phyloP scores from a whole-genome alignment of 2,329 filamentous ascomycete genomes.

The Leptographium lundbergii region DNA sequence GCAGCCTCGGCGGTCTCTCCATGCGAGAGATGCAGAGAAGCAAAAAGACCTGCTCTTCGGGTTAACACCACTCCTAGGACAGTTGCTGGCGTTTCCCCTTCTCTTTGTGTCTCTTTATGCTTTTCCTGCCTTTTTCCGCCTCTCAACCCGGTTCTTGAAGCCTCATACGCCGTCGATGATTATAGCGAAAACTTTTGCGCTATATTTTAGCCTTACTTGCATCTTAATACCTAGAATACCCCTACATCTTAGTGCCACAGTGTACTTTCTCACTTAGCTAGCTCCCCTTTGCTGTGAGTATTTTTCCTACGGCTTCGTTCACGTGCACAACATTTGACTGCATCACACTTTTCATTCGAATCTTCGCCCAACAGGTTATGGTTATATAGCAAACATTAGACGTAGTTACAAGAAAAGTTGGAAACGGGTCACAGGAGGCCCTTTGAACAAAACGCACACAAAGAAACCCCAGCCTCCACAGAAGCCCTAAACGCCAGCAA shows the following conservation, averaged over 20 bases:
- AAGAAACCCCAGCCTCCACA: not conserved
- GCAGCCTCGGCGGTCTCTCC: not conserved
- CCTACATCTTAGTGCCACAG: not conserved
- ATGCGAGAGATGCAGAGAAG: not conserved
- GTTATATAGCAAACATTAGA: not conserved
- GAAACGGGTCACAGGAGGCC: not conserved
- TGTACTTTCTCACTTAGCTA: not conserved
- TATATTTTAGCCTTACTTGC: not conserved
- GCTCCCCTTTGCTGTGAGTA: not conserved
- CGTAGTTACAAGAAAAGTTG: not conserved
- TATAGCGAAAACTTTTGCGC: not conserved
- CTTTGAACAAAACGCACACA: not conserved
- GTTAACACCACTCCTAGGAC: too few species aligned
- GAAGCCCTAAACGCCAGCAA: slow-evolving; percentile 7
- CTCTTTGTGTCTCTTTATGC: too few species aligned
- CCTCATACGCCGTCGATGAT: not conserved
- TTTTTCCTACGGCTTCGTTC: not conserved
- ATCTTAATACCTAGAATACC: not conserved
- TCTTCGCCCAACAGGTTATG: not conserved
- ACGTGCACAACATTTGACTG: not conserved
- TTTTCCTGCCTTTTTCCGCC: too few species aligned
- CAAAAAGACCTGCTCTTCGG: not conserved
- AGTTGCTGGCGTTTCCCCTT: too few species aligned
- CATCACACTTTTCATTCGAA: not conserved
- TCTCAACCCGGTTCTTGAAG: too few species aligned